Conservation (phyloP, 139 green algal species). For the Chlamydomonas sp. region DNA sequence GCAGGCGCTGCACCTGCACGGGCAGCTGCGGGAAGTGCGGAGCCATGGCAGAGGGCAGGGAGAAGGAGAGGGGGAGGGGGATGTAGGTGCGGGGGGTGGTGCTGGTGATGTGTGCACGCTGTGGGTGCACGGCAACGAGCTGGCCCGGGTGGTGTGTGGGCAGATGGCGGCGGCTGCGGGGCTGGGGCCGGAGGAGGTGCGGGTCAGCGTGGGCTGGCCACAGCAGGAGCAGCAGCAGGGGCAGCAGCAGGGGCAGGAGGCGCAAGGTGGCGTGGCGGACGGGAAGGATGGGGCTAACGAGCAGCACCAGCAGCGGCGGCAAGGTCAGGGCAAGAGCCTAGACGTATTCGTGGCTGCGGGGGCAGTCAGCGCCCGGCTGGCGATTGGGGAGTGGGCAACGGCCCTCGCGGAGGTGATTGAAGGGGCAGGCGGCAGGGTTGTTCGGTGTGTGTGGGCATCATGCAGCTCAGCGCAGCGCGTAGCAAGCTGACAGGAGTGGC, state of each 20-base stretch:
- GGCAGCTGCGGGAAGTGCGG: neutral
- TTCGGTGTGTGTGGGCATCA: neutral
- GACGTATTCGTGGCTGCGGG: conserved; percentile 1
- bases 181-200: neutral
- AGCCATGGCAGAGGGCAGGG: too few species aligned
- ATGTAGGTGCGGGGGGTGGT: neutral
- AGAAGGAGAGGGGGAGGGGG: neutral
- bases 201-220: neutral
- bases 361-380: neutral
- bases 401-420: neutral
- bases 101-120: neutral
- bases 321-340: too few species aligned
- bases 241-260: neutral
- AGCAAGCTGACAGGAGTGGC: too few species aligned
- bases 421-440: too few species aligned
- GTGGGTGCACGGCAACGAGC: conserved; percentile 18
- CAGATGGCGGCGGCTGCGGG: conserved; percentile 21
- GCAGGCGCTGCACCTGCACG: conserved; percentile 18
- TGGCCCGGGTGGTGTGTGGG: conserved; percentile 5
- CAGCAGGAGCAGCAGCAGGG: neutral
- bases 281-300: too few species aligned
- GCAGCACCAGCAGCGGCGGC: neutral
- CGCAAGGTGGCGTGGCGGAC: neutral
- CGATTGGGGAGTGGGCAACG: conserved; percentile 18
- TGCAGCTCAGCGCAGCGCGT: neutral